Conservation (phyloP, 2,329 filamentous ascomycete species). For the Fusarium sp. region DNA sequence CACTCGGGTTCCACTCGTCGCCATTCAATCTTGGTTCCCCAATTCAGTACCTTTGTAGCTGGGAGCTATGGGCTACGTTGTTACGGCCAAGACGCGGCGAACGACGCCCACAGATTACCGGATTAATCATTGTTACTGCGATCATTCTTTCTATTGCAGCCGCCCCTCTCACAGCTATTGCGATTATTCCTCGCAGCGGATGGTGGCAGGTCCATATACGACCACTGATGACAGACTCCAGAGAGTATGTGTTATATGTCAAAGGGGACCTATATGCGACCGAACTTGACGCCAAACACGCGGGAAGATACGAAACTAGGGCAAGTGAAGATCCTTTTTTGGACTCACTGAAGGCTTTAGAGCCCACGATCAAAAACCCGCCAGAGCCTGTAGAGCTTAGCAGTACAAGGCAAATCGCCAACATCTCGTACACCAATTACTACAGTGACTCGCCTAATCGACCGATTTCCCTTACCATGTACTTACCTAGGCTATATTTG, state of each 20-base stretch:
- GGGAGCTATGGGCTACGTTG: not conserved
- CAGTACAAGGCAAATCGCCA: not conserved
- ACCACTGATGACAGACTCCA: too few relatives aligned
- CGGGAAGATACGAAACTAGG: too few relatives aligned
- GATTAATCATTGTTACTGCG: not conserved
- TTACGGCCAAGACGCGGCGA: not conserved
- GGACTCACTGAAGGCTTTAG: not conserved
- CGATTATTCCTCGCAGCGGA: slow-evolving; percentile 9
- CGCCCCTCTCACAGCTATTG: slow-evolving; percentile 3
- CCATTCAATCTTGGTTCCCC: not conserved
- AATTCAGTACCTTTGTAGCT: not conserved
- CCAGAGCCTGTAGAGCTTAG: not conserved
- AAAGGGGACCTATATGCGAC: not conserved
- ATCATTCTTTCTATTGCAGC: not conserved
- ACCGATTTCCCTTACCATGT: not conserved
- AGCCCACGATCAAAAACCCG: not conserved
- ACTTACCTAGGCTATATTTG: not conserved
- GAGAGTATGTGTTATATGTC: too few relatives aligned
- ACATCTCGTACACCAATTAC: not conserved
- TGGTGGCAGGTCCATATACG: slow-evolving; percentile 1
- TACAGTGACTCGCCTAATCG: not conserved
- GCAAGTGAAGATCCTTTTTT: not conserved
- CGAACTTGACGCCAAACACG: too few relatives aligned
- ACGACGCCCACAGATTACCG: not conserved
- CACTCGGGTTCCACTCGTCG: not conserved